These are phyloP conservation scores for Verbascum thapsus DNA, from an alignment of 257 asterid species.

Conservation along the genomic window DNA sequence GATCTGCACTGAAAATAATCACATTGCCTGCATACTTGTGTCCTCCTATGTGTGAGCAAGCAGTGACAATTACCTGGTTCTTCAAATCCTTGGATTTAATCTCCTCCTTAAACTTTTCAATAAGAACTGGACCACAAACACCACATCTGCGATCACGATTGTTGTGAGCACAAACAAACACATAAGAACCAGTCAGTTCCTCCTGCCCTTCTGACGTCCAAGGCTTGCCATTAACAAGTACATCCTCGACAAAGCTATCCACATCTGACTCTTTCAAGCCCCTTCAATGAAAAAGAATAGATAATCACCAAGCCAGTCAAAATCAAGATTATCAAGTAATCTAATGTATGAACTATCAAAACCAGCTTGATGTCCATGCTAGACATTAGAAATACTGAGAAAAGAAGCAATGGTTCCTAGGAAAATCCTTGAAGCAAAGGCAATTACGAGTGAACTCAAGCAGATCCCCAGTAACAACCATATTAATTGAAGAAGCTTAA, in stretches of 20 bases:
- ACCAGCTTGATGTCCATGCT: not conserved
- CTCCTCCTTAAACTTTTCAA: constrained; percentile 75
- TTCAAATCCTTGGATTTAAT: constrained; percentile 60
- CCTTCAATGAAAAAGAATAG: constrained; percentile 45
- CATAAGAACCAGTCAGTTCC: constrained; percentile 74
- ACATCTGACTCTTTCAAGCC: constrained; percentile 74
- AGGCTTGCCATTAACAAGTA: constrained; percentile 73
- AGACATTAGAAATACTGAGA: not conserved
- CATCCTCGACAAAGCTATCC: constrained; percentile 82
- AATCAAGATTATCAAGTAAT: constrained; percentile 17
- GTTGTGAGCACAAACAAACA: constrained; percentile 91
- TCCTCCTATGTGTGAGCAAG: constrained; percentile 96
- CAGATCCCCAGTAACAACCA: not conserved
- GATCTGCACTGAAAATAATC: constrained; percentile 66
- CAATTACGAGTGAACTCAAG: not conserved
- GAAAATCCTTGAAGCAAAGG: constrained; percentile 3
- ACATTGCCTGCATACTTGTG: constrained; percentile 97
- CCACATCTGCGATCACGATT: constrained; percentile 91
- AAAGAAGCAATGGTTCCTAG: constrained; percentile 9
- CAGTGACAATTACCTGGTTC: constrained; percentile 62
- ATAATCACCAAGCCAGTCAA: constrained; percentile 1
- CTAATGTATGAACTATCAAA: constrained; percentile 3
- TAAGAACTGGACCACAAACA: constrained; percentile 92
- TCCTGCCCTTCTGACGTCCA: constrained; percentile 71
- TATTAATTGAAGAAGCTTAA: constrained; percentile 5